Percentiles rank a stretch among this genome's conserved stretches.
Conservation (phyloP, 805 yeast species). For the Babjeviella inositovora region DNA sequence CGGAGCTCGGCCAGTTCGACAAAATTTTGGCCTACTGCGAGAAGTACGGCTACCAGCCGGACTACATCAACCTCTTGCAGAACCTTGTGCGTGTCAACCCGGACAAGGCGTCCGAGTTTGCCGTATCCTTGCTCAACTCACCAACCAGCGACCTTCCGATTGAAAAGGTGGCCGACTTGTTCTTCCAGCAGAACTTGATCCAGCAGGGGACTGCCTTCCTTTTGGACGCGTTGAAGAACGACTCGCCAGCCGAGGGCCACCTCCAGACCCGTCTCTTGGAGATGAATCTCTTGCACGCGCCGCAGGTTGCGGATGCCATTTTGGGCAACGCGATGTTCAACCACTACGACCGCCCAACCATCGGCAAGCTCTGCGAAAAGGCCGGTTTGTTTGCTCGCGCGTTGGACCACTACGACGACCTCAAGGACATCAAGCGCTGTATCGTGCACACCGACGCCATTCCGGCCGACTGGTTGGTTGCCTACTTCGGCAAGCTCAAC, state of each 20-base stretch:
- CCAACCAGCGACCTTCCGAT: constrained; percentile 48
- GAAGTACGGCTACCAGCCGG: constrained; percentile 79
- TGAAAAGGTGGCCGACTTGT: constrained; percentile 83
- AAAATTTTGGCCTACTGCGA: constrained; percentile 89
- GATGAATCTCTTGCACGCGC: constrained; percentile 87
- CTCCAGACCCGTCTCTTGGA: constrained; percentile 90
- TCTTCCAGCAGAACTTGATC: constrained; percentile 83
- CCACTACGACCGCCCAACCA: constrained; percentile 86
- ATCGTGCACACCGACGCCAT: constrained; percentile 73
- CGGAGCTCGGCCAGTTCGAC: constrained; percentile 93
- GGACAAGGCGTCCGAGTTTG: constrained; percentile 97
- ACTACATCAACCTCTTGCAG: constrained; percentile 78
- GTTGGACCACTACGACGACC: constrained; percentile 86
- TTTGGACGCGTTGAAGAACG: constrained; percentile 87
- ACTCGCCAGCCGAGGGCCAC: constrained; percentile 89
- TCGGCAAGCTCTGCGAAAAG: constrained; percentile 86
- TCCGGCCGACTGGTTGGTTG: constrained; percentile 88
- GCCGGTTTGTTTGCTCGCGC: constrained; percentile 96
- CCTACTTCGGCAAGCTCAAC: constrained; percentile 83
- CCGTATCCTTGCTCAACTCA: constrained; percentile 57
- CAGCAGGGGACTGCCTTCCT: constrained; percentile 98
- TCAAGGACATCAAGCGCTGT: constrained; percentile 90
- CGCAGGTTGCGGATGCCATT: constrained; percentile 99
- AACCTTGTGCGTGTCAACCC: constrained; percentile 85
- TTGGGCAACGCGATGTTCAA: constrained; percentile 91